Evolutionary conservation across 2,329 filamentous ascomycete genomes (phyloP), one percentile per base, ranked within the genome.

Genomic region (Periconia macrospinosa): DNA sequence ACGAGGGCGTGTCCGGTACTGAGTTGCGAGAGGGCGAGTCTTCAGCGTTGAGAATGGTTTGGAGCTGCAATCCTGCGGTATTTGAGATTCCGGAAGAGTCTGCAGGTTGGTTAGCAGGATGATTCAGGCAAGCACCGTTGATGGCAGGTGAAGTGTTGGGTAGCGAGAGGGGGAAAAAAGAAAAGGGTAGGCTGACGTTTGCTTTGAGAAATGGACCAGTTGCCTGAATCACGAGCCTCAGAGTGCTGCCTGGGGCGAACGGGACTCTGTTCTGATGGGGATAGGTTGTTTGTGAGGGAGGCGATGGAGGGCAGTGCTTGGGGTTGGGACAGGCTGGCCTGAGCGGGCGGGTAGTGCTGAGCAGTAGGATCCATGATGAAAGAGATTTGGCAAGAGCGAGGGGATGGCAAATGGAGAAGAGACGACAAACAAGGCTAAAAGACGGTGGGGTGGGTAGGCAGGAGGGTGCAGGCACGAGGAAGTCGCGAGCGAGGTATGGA

Each of bases 151-250:
- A 56, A 41, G 41, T 33, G n/a, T n/a, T n/a, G n/a, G n/a, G n/a
- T n/a, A n/a, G n/a, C n/a, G n/a, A n/a, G n/a, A n/a, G n/a, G n/a
- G n/a, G n/a, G n/a, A n/a, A n/a, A n/a, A n/a, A n/a, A n/a, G n/a
- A n/a, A n/a, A n/a, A n/a, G n/a, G n/a, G n/a, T n/a, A n/a, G n/a
- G n/a, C n/a, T n/a, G n/a, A 83, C 82, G 79, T 66, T 82, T 81
- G 69, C 81, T 83, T 62, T 82, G 82, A 54, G 82, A 80, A 62
- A 83, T 81, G 49, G 82, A 83, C 82, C 82, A 85, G 66, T 80
- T 83, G 55, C 83, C 82, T 19, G 82, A 85, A 66, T 84, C 82
- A 55, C 82, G 78, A 65, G 81, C 78, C 54, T 73, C 70, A 3
- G 69, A 64, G 8, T 66, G 65, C 47, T 74, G 72, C 50, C 66